These are phyloP conservation scores for Metschnikowia chrysomelidarum DNA, from an alignment of 805 yeast species.

Conservation along the genomic window DNA sequence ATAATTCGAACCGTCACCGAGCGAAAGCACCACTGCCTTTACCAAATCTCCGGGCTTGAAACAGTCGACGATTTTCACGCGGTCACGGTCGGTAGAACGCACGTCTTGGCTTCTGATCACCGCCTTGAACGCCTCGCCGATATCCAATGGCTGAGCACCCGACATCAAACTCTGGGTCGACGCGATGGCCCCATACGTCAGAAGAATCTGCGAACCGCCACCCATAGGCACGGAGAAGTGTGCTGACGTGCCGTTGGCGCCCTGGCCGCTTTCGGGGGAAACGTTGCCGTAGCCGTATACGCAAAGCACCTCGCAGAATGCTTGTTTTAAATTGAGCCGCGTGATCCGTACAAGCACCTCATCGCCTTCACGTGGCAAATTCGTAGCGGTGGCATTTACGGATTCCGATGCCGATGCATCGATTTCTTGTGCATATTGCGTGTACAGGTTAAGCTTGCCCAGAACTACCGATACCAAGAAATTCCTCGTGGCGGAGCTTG, in stretches of 20 bases:
- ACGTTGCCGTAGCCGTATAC: constrained; percentile 63
- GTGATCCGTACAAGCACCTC: constrained; percentile 74
- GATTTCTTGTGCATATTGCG: constrained; percentile 23
- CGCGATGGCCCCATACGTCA: constrained; percentile 36
- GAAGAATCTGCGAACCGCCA: constrained; percentile 51
- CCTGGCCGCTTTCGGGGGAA: constrained; percentile 62
- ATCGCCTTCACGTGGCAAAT: constrained; percentile 82
- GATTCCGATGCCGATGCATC: constrained; percentile 18
- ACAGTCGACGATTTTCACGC: constrained; percentile 72
- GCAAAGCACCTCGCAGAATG: constrained; percentile 67
- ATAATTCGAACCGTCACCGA: constrained; percentile 93
- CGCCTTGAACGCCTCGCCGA: constrained; percentile 89
- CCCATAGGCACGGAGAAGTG: constrained; percentile 43
- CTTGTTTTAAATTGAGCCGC: constrained; percentile 65
- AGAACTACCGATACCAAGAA: constrained; percentile 33
- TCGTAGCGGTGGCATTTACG: constrained; percentile 34
- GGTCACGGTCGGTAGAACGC: constrained; percentile 87
- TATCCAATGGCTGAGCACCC: constrained; percentile 51
- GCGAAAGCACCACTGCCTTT: constrained; percentile 74
- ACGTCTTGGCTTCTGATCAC: constrained; percentile 84
- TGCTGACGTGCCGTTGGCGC: constrained; percentile 48
- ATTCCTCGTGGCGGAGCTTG: constrained; percentile 18
- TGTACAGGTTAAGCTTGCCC: constrained; percentile 24
- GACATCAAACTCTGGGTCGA: constrained; percentile 38
- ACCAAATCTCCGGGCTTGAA: constrained; percentile 93